Conservation (phyloP, 179 eudicot species). For the Camellia oleifera region DNA sequence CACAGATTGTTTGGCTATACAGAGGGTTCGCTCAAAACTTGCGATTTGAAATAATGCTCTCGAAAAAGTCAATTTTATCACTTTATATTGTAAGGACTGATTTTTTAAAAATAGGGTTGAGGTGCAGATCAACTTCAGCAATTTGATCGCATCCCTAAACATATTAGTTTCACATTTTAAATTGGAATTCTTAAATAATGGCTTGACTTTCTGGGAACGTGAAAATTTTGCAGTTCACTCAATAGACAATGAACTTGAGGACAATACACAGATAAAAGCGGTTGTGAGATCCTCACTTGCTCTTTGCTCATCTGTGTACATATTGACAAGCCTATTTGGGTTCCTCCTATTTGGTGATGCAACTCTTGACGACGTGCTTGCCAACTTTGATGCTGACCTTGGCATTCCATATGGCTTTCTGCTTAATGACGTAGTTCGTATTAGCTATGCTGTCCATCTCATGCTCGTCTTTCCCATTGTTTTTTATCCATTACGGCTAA, state of each 20-base stretch:
- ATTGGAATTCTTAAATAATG: no score
- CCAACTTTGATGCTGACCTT: slow-evolving; percentile 64
- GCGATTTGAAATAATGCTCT: no score
- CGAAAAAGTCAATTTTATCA: background rate
- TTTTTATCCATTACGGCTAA: slow-evolving; percentile 58
- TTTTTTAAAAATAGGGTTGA: background rate
- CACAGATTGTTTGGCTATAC: no score
- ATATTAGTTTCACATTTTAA: background rate
- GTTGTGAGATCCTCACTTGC: slow-evolving; percentile 57
- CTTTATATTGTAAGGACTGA: background rate
- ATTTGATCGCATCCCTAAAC: background rate
- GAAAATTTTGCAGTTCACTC: slow-evolving; percentile 49
- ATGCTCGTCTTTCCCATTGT: slow-evolving; percentile 67
- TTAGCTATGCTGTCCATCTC: slow-evolving; percentile 70
- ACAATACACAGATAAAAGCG: slow-evolving; percentile 45
- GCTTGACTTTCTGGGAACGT: background rate
- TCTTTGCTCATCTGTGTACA: slow-evolving; percentile 54
- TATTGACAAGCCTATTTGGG: slow-evolving; percentile 63
- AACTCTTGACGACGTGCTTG: slow-evolving; percentile 64
- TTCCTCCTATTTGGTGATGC: slow-evolving; percentile 64
- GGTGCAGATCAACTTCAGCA: background rate
- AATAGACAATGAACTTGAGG: slow-evolving; percentile 54
- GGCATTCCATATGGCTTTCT: slow-evolving; percentile 62
- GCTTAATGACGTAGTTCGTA: slow-evolving; percentile 53
- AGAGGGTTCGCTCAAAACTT: background rate